These are phyloP conservation scores for Amorphotheca resinae DNA, from an alignment of 495 filamentous ascomycete genomes.

Conservation along the genomic window DNA sequence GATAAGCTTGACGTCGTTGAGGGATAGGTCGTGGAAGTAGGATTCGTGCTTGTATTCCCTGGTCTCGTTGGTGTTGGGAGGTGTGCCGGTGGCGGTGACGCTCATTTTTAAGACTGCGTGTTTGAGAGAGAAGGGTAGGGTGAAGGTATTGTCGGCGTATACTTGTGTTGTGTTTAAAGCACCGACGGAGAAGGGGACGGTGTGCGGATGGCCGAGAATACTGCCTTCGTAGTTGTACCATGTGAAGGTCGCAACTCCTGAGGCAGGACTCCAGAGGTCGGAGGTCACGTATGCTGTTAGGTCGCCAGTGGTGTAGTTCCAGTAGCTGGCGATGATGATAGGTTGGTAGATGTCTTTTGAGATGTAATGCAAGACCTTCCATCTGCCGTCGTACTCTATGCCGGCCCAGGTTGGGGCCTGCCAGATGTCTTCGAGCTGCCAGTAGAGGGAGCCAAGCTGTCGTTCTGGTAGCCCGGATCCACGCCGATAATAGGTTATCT, in stretches of 20 bases:
- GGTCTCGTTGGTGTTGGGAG: slow-evolving; percentile 38
- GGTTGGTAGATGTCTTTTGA: slow-evolving; percentile 57
- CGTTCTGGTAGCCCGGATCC: slow-evolving; percentile 48
- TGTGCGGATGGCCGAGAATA: slow-evolving; percentile 3
- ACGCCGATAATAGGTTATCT: slow-evolving; percentile 64
- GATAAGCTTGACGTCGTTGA: slow-evolving; percentile 39
- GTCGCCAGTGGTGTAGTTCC: slow-evolving; percentile 39
- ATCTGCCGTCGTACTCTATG: slow-evolving; percentile 64
- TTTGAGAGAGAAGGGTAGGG: slow-evolving; percentile 25
- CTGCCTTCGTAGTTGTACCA: slow-evolving; percentile 24
- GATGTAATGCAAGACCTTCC: slow-evolving; percentile 70
- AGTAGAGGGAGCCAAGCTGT: slow-evolving; percentile 76
- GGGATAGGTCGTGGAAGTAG: slow-evolving; percentile 39
- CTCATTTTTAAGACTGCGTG: slow-evolving; percentile 44
- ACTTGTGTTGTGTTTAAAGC: slow-evolving; percentile 48
- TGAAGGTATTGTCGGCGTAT: slow-evolving; percentile 29
- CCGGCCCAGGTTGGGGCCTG: slow-evolving; percentile 71
- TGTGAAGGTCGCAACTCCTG: slow-evolving; percentile 21
- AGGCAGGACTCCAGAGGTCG: slow-evolving; percentile 33
- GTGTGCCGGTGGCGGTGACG: slow-evolving; percentile 37
- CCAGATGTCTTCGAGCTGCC: slow-evolving; percentile 93
- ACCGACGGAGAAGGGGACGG: slow-evolving; percentile 39
- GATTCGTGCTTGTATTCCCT: slow-evolving; percentile 43
- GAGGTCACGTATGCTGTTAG: slow-evolving; percentile 49
- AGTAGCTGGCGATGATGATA: slow-evolving; percentile 54